These are phyloP conservation scores for Larix sibirica DNA, from an alignment of 83 land plant genomes.

Conservation along the genomic window DNA sequence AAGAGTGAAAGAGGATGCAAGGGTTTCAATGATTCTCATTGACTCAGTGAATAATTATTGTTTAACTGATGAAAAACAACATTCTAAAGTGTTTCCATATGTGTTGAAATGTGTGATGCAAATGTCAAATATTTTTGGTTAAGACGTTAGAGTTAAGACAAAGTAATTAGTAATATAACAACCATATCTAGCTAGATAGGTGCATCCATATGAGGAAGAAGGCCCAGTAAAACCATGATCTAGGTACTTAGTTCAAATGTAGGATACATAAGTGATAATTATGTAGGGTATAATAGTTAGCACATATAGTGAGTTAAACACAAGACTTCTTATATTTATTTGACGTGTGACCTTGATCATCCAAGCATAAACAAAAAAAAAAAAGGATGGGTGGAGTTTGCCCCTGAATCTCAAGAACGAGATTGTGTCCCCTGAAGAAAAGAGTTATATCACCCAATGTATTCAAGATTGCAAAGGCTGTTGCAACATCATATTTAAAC, in stretches of 20 bases:
- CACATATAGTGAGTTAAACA: not conserved
- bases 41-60: too few relatives aligned
- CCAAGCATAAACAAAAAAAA: not conserved
- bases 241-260: not conserved
- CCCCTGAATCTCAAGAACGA: slow-evolving; percentile 89
- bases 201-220: not conserved
- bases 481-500: slow-evolving; percentile 14
- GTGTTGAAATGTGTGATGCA: not conserved
- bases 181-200: not conserved
- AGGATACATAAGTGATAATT: too few relatives aligned
- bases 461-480: too few relatives aligned
- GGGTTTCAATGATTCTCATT: too few relatives aligned
- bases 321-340: not conserved
- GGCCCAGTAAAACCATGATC: not conserved
- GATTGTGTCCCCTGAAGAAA: slow-evolving; percentile 34
- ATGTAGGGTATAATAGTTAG: not conserved
- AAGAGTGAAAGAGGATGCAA: not conserved
- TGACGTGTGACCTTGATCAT: not conserved
- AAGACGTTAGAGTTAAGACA: not conserved
- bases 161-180: not conserved
- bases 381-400: not conserved
- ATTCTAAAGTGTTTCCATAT: not conserved
- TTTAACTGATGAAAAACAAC: too few relatives aligned
- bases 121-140: not conserved
- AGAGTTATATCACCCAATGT: too few relatives aligned